These are phyloP conservation scores for Geoglossum cookeanum DNA, from an alignment of 2,329 filamentous ascomycete species.

Conservation along the genomic window DNA sequence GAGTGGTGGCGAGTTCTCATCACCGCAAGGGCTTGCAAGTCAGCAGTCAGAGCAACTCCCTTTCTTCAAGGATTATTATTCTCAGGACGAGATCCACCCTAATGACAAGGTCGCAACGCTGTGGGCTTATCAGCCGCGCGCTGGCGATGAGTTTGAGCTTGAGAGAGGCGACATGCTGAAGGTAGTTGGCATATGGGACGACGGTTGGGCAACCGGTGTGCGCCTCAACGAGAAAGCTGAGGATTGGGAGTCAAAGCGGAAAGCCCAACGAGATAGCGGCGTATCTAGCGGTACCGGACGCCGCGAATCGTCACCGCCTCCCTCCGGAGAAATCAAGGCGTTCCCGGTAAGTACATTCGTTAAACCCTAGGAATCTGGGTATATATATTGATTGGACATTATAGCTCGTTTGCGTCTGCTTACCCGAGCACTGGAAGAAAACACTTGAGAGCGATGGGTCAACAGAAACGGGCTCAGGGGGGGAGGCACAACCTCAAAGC, in stretches of 20 bases:
- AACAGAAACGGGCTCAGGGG: constrained; percentile 38
- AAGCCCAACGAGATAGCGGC: constrained; percentile 76
- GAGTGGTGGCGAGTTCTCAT: constrained; percentile 58
- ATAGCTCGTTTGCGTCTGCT: constrained; percentile 71
- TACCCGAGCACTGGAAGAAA: constrained; percentile 90
- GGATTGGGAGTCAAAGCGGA: constrained; percentile 63
- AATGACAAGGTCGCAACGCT: constrained; percentile 77
- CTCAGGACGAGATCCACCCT: constrained; percentile 84
- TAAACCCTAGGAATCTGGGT: not conserved
- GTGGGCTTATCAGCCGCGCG: constrained; percentile 93
- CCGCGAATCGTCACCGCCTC: constrained; percentile 39
- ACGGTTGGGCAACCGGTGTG: constrained; percentile 93
- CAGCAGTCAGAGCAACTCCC: constrained; percentile 89
- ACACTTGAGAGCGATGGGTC: constrained; percentile 81
- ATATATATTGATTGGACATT: not conserved
- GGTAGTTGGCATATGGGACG: constrained; percentile 96
- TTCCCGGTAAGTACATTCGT: constrained; percentile 40
- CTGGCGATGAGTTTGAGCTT: constrained; percentile 78
- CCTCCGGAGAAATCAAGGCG: constrained; percentile 77
- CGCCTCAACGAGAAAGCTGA: constrained; percentile 67
- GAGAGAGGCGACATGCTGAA: constrained; percentile 97
- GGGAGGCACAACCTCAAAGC: constrained; percentile 3
- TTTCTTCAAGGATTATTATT: constrained; percentile 98
- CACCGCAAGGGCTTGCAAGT: constrained; percentile 63
- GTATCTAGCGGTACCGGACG: constrained; percentile 62